Evolutionary conservation across 1,284 basidiomycete genomes (phyloP).

Genomic region (Apiotrichum veenhuisii): DNA sequence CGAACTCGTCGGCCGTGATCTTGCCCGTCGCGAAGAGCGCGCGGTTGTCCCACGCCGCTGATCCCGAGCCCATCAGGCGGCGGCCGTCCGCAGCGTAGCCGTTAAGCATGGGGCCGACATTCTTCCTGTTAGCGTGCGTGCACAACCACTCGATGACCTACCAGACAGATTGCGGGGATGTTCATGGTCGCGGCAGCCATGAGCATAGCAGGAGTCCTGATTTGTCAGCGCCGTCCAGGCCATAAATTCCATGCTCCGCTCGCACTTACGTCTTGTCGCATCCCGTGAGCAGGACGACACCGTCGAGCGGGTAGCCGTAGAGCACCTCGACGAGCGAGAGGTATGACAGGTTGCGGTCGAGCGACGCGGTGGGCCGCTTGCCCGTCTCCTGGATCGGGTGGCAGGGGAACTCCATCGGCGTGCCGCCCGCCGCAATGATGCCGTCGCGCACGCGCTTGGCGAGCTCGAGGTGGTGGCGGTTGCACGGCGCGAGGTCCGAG

Average conservation of each 20-base stretch:
- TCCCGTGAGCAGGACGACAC: slow-evolving; percentile 47
- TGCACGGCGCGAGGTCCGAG: slow-evolving; percentile 44
- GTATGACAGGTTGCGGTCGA: slow-evolving; percentile 48
- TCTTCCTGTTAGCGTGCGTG: too few species aligned
- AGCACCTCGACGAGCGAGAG: slow-evolving; percentile 47
- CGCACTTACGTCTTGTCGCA: slow-evolving; percentile 61
- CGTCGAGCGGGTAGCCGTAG: slow-evolving; percentile 48
- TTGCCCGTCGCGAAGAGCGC: slow-evolving; percentile 36
- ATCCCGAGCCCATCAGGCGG: slow-evolving; percentile 45
- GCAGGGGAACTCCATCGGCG: slow-evolving; percentile 49
- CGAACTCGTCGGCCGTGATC: slow-evolving; percentile 42
- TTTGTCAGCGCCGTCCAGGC: not conserved
- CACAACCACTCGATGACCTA: too few species aligned
- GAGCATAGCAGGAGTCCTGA: slow-evolving; percentile 41
- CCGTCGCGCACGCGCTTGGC: slow-evolving; percentile 49
- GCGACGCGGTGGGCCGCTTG: slow-evolving; percentile 47
- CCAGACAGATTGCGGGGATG: slow-evolving; percentile 43
- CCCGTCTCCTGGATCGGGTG: slow-evolving; percentile 50
- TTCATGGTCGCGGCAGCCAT: slow-evolving; percentile 44
- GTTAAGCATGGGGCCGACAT: slow-evolving; percentile 48
- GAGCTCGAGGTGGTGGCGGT: slow-evolving; percentile 44
- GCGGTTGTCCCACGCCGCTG: slow-evolving; percentile 45
- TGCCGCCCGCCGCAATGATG: slow-evolving; percentile 47
- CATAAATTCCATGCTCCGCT: not conserved
- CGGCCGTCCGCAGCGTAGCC: slow-evolving; percentile 42